Conservation (phyloP, 805 yeast species). For the Spathaspora sp. region DNA sequence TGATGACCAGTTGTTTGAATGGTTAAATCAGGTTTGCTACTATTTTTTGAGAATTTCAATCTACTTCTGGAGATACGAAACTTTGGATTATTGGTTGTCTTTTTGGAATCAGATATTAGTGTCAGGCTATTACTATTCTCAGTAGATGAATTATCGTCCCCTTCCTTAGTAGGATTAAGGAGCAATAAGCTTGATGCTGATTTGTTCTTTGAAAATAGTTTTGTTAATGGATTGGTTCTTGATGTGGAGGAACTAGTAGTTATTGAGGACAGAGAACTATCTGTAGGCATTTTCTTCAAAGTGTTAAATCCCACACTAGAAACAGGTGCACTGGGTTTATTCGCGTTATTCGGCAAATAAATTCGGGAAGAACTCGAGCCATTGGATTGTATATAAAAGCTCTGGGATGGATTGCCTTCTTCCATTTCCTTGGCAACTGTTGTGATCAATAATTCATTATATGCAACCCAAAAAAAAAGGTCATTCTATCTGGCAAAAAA, state of each 20-base stretch:
- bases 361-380: conserved; percentile 4
- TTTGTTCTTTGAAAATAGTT: conserved; percentile 28
- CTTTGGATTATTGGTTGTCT: conserved; percentile 2
- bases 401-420: not conserved
- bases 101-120: conserved; percentile 4
- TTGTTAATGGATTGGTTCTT: conserved; percentile 25
- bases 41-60: conserved; percentile 9
- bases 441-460: not conserved
- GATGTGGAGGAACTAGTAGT: conserved; percentile 16
- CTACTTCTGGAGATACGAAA: conserved; percentile 8
- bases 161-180: conserved; percentile 1
- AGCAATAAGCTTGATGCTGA: conserved; percentile 14
- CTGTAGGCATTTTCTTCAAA: conserved; percentile 27
- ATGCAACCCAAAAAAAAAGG: not conserved
- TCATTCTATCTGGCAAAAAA: not conserved
- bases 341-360: not conserved
- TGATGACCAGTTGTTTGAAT: conserved; percentile 28
- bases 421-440: not conserved
- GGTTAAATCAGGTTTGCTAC: conserved; percentile 23
- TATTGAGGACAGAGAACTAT: conserved; percentile 21
- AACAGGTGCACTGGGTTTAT: conserved; percentile 12
- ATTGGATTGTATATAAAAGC: conserved; percentile 4
- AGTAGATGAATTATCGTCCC: conserved; percentile 2
- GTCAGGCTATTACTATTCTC: conserved; percentile 9
- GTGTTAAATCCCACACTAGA: conserved; percentile 30